phyloP scores from a whole-genome alignment of 352 stramenopile species.

The Pythium aristosporum region DNA sequence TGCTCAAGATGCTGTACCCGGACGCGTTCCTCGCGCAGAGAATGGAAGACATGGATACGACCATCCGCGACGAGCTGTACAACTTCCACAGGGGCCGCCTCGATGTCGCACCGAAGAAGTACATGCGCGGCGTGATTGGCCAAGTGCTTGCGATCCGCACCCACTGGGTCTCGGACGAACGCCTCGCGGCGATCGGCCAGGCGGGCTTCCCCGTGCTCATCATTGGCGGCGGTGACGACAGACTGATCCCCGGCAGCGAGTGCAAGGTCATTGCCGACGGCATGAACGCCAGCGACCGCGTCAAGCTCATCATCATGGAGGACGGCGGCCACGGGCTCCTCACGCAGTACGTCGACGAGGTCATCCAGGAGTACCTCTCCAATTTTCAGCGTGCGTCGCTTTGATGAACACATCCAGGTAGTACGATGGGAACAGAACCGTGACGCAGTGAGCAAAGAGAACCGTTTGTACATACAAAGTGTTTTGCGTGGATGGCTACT shows the following conservation, averaged over 20 bases:
- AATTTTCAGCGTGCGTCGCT: constrained; percentile 15
- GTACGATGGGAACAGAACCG: not conserved
- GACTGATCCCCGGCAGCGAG: constrained; percentile 41
- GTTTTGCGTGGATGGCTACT: too few relatives aligned
- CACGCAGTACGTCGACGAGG: constrained; percentile 35
- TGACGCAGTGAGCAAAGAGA: not conserved
- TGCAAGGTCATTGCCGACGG: constrained; percentile 39
- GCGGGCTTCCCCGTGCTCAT: constrained; percentile 50
- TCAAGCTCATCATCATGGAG: constrained; percentile 46
- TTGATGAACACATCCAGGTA: not conserved
- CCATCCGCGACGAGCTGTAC: constrained; percentile 12
- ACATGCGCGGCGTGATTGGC: constrained; percentile 14
- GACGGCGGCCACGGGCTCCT: constrained; percentile 41
- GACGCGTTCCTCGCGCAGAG: constrained; percentile 30
- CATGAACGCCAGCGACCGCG: constrained; percentile 35
- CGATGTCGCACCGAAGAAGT: not conserved
- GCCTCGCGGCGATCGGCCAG: constrained; percentile 39
- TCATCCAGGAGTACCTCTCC: constrained; percentile 19
- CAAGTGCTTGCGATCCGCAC: constrained; percentile 28
- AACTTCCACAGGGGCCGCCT: constrained; percentile 17
- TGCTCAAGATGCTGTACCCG: constrained; percentile 38
- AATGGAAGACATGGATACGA: constrained; percentile 28
- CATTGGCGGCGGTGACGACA: constrained; percentile 41
- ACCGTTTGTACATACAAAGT: not conserved
- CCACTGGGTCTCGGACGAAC: constrained; percentile 51